Conservation (phyloP, 1,284 basidiomycete genomes). For the Erythrobasidium hasegawianum region DNA sequence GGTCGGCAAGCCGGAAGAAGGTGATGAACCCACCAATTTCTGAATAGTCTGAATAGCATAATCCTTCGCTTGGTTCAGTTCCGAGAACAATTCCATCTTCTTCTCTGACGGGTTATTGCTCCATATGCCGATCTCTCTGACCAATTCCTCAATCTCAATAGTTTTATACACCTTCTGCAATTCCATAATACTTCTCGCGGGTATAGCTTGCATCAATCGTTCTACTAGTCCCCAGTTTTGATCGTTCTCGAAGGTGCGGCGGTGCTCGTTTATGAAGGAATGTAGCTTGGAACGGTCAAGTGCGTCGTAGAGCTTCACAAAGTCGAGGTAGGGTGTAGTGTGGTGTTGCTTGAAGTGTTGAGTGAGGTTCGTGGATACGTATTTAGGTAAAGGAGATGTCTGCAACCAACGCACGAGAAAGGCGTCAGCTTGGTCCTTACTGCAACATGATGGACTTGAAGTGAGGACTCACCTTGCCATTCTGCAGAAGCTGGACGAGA, state of each 20-base stretch:
- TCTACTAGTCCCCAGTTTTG: slow-evolving; percentile 13
- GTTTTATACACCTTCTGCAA: slow-evolving; percentile 16
- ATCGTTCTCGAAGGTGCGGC: slow-evolving; percentile 55
- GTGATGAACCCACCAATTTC: slow-evolving; percentile 16
- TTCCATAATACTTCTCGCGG: slow-evolving; percentile 11
- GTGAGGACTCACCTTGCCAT: slow-evolving; percentile 63
- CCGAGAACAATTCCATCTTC: neutral
- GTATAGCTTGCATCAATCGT: slow-evolving; percentile 8
- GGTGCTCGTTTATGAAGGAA: slow-evolving; percentile 57
- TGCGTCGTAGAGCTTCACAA: slow-evolving; percentile 62
- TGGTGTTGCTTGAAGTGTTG: slow-evolving; percentile 58
- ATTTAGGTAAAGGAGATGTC: slow-evolving; percentile 62
- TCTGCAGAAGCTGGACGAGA: slow-evolving; percentile 67
- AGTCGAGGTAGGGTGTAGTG: slow-evolving; percentile 58
- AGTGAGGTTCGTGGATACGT: slow-evolving; percentile 58
- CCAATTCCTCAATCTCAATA: slow-evolving; percentile 15
- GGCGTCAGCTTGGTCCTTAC: neutral
- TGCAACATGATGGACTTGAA: no score
- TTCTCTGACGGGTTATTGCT: neutral
- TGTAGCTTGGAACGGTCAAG: slow-evolving; percentile 52
- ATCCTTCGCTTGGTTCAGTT: slow-evolving; percentile 1
- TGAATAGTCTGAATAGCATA: slow-evolving; percentile 15
- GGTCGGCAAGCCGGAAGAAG: no score
- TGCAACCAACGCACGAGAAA: slow-evolving; percentile 43
- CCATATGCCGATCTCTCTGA: neutral